phyloP scores from a whole-genome alignment of 371 early-diverging fungal species.

The Homolaphlyctis polyrhiza region DNA sequence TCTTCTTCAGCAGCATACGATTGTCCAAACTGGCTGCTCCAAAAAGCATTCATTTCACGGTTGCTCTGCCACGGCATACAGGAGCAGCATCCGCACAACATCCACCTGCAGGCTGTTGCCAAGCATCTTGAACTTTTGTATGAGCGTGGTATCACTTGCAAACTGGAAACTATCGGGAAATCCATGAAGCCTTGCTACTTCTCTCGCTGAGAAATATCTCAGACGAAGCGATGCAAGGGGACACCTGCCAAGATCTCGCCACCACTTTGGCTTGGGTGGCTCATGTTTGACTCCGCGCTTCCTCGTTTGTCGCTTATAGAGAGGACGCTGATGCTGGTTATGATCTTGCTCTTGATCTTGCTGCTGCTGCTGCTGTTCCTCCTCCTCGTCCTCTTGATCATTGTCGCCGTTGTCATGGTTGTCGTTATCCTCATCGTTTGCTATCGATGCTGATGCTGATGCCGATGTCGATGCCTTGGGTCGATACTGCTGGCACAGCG shows the following conservation, averaged over 20 bases:
- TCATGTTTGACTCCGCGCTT: not conserved
- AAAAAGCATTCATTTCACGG: no score
- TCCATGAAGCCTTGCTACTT: slow-evolving; percentile 69
- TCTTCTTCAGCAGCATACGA: no score
- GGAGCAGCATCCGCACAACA: slow-evolving; percentile 19
- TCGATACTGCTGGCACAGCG: not conserved
- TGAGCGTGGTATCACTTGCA: slow-evolving; percentile 11
- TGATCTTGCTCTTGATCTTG: not conserved
- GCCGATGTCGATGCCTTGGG: not conserved
- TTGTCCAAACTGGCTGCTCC: no score
- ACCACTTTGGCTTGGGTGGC: not conserved
- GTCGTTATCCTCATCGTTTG: not conserved
- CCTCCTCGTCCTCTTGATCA: not conserved
- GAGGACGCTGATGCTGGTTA: not conserved
- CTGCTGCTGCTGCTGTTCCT: not conserved
- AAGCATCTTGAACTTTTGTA: slow-evolving; percentile 32
- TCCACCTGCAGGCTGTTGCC: slow-evolving; percentile 37
- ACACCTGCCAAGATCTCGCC: not conserved
- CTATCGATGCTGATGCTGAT: no score
- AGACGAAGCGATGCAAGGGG: slow-evolving; percentile 54
- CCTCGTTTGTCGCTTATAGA: not conserved
- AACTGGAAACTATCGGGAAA: slow-evolving; percentile 51
- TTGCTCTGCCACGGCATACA: not conserved
- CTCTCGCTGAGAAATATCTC: slow-evolving; percentile 69
- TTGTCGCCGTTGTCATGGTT: not conserved